A percentile compares a stretch with the other conserved stretches of the same genome.
These are phyloP conservation scores for Pichia insulana DNA, from an alignment of 805 yeast species.

Conservation along the genomic window DNA sequence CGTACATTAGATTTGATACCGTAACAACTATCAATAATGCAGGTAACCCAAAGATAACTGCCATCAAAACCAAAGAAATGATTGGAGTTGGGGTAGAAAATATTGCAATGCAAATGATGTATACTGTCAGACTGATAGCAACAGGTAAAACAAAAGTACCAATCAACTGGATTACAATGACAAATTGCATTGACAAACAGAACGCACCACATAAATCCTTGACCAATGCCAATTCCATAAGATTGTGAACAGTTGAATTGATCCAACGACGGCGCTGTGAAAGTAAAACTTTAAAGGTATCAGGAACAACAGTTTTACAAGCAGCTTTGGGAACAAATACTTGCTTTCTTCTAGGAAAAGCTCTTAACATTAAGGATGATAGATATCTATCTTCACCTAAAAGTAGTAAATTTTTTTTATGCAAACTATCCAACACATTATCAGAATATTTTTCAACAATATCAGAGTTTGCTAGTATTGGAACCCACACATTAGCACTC, in stretches of 20 bases:
- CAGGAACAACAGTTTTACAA: slow-evolving; percentile 88
- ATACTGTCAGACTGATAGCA: slow-evolving; percentile 74
- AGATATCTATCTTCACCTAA: slow-evolving; percentile 88
- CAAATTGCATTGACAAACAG: slow-evolving; percentile 92
- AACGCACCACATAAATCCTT: slow-evolving; percentile 89
- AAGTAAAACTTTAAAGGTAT: slow-evolving; percentile 62
- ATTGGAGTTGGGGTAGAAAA: slow-evolving; percentile 69
- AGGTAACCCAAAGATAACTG: slow-evolving; percentile 75
- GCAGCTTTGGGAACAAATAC: slow-evolving; percentile 84
- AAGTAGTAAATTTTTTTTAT: slow-evolving; percentile 73
- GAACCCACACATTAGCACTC: slow-evolving; percentile 81
- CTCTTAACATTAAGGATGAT: slow-evolving; percentile 75
- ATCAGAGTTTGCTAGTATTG: slow-evolving; percentile 86
- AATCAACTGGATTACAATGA: slow-evolving; percentile 70
- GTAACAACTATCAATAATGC: slow-evolving; percentile 75
- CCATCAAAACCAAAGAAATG: slow-evolving; percentile 68
- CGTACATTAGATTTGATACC: slow-evolving; percentile 61
- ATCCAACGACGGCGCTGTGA: slow-evolving; percentile 97
- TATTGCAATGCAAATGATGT: slow-evolving; percentile 65
- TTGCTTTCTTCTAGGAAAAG: slow-evolving; percentile 85
- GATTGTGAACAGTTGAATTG: slow-evolving; percentile 87
- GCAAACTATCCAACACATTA: slow-evolving; percentile 75
- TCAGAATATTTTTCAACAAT: slow-evolving; percentile 88
- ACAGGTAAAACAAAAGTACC: slow-evolving; percentile 88
- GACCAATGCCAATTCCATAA: slow-evolving; percentile 78